phyloP scores from a whole-genome alignment of 257 asterid genomes.

The Penstemon barbatus region DNA sequence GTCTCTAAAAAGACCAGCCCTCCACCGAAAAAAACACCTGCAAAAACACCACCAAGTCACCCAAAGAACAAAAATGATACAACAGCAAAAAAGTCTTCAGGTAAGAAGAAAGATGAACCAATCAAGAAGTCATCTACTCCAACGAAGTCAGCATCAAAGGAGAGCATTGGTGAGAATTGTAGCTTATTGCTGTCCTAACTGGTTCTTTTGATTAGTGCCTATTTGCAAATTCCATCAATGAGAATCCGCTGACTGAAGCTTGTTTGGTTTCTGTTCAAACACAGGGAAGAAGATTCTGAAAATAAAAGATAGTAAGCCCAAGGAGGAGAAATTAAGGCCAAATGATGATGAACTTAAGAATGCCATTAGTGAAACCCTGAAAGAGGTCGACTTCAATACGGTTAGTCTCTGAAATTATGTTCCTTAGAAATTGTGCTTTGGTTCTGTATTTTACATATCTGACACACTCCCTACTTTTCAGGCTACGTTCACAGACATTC shows the following conservation, averaged over 20 bases:
- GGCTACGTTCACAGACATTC: constrained; percentile 96
- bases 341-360: constrained; percentile 49
- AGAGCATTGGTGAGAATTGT: constrained; percentile 56
- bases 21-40: constrained; percentile 54
- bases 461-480: constrained; percentile 39
- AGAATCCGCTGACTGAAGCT: constrained; percentile 7
- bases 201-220: not conserved
- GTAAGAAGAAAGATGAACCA: constrained; percentile 56
- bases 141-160: constrained; percentile 54
- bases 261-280: constrained; percentile 20
- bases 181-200: not conserved
- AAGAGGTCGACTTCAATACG: constrained; percentile 68
- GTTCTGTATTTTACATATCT: constrained; percentile 6
- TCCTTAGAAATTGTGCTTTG: not conserved
- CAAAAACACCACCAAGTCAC: constrained; percentile 47
- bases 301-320: constrained; percentile 40
- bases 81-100: constrained; percentile 51
- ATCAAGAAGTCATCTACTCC: constrained; percentile 54
- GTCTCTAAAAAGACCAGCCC: constrained; percentile 50
- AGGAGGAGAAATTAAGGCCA: constrained; percentile 46
- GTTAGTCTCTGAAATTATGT: constrained; percentile 35
- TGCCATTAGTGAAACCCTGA: constrained; percentile 50
- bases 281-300: constrained; percentile 51
- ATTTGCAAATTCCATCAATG: constrained; percentile 11
- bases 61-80: constrained; percentile 43